Conservation (phyloP, 2,329 filamentous ascomycete species). For the Fonsecaea nubica region DNA sequence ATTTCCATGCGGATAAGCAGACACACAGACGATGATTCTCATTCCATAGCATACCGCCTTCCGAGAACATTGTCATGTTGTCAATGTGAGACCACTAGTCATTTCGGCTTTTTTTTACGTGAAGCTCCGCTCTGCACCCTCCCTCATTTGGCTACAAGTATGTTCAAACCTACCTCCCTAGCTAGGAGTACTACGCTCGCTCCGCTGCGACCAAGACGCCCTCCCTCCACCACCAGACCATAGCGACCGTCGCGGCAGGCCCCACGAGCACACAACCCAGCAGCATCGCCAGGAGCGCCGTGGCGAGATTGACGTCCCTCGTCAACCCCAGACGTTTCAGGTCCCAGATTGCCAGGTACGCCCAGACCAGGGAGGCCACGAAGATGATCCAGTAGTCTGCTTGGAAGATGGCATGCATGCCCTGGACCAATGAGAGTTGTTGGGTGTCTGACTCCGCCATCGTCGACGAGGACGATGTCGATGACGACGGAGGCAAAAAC, state of each 20-base stretch:
- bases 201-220: constrained; percentile 5
- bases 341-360: constrained; percentile 36
- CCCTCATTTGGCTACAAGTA: no score
- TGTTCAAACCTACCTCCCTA: no score
- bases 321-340: constrained; percentile 37
- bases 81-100: no score
- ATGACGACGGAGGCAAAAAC: constrained; percentile 30
- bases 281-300: constrained; percentile 17
- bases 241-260: constrained; percentile 37
- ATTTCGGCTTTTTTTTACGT: no score
- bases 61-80: no score
- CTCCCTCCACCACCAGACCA: constrained; percentile 42
- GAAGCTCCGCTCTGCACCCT: no score
- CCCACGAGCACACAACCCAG: constrained; percentile 33
- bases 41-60: no score
- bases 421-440: constrained; percentile 30
- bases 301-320: constrained; percentile 25
- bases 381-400: constrained; percentile 40
- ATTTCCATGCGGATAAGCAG: no score
- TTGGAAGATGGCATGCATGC: constrained; percentile 40
- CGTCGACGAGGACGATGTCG: constrained; percentile 12
- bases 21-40: no score
- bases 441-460: no score
- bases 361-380: constrained; percentile 36
- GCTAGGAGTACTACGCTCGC: neutral